These are phyloP conservation scores for Aspergillus cavernicola DNA, from an alignment of 495 filamentous ascomycete genomes.

Conservation along the genomic window DNA sequence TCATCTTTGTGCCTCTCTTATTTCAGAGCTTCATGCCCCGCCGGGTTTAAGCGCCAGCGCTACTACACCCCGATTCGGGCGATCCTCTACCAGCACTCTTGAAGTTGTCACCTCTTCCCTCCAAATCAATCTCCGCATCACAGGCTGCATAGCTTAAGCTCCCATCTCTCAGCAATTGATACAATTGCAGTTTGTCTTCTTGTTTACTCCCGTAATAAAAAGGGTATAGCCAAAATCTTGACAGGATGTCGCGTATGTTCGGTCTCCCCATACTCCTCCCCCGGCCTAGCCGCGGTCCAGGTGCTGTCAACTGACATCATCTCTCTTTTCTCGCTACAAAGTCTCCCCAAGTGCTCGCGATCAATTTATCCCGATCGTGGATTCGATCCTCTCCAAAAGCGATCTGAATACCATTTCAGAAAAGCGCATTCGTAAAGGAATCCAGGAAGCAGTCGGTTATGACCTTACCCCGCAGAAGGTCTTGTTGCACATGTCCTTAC, in stretches of 20 bases:
- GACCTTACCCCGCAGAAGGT: conserved; percentile 89
- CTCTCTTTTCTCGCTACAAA: conserved; percentile 30
- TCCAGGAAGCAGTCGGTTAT: conserved; percentile 71
- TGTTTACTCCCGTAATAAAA: background rate
- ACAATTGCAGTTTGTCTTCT: conserved; percentile 9
- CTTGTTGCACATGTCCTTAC: conserved; percentile 9
- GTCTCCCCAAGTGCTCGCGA: conserved; percentile 64
- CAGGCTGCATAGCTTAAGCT: background rate
- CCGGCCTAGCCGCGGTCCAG: conserved; percentile 16
- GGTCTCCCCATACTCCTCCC: conserved; percentile 10
- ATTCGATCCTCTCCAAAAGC: conserved; percentile 76
- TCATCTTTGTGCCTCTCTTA: conserved; percentile 6
- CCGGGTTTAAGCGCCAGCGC: conserved; percentile 45
- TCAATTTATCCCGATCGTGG: conserved; percentile 80
- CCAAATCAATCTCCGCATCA: conserved; percentile 1
- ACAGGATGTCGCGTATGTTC: conserved; percentile 44
- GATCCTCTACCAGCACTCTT: conserved; percentile 15
- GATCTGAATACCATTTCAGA: conserved; percentile 89
- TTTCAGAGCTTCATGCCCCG: conserved; percentile 28
- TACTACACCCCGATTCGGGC: conserved; percentile 28
- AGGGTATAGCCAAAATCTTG: conserved; percentile 8
- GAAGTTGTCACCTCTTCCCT: conserved; percentile 17
- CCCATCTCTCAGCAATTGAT: conserved; percentile 6
- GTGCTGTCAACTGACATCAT: conserved; percentile 25
- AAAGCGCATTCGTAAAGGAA: conserved; percentile 84